A percentile compares a stretch with the other conserved stretches of the same genome.
Conservation (phyloP, 495 filamentous ascomycete species). For the Penicillium steckii region DNA sequence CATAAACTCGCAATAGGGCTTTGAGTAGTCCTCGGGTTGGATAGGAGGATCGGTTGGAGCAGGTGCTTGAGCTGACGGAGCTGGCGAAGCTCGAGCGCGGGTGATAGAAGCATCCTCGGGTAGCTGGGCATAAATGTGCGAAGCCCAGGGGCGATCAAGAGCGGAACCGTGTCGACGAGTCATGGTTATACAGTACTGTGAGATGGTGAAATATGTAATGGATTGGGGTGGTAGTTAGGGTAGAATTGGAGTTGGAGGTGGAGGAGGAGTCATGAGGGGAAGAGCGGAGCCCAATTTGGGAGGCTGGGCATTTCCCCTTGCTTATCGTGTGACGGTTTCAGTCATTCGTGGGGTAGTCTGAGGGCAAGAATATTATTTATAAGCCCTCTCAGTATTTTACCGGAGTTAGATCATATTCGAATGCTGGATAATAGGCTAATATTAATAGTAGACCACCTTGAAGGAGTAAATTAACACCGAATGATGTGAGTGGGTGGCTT, state of each 20-base stretch:
- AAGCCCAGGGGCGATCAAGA: constrained; percentile 26
- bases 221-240: neutral
- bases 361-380: no score
- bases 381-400: no score
- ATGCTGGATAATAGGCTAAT: no score
- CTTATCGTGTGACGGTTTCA: constrained; percentile 17
- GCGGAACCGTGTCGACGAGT: constrained; percentile 25
- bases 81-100: constrained; percentile 6
- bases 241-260: constrained; percentile 9
- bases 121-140: constrained; percentile 21
- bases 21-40: constrained; percentile 61
- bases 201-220: neutral
- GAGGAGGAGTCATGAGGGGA: constrained; percentile 23
- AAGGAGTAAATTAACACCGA: no score
- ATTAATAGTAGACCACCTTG: no score
- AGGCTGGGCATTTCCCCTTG: constrained; percentile 17
- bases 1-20: constrained; percentile 87
- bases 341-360: no score
- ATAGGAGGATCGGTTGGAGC: constrained; percentile 19
- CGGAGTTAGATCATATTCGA: no score
- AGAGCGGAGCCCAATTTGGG: constrained; percentile 15
- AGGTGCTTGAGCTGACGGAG: constrained; percentile 12
- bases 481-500: no score
- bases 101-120: constrained; percentile 6
- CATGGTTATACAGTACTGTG: constrained; percentile 23